Evolutionary conservation across 106 monocot species (phyloP).

Genomic region (Allium fistulosum): DNA sequence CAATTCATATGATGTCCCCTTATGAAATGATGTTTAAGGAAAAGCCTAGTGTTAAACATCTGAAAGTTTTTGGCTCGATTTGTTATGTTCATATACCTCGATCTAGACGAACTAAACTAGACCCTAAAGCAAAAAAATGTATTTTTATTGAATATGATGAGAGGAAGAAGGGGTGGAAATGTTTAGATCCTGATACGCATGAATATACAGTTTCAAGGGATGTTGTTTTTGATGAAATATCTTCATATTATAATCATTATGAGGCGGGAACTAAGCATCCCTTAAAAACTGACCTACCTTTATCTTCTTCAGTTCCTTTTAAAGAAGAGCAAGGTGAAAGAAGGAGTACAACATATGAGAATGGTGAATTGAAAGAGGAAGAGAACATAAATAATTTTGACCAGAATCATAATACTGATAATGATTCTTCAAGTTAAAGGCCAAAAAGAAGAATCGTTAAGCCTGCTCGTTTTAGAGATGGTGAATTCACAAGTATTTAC

Average conservation of each 20-base stretch:
- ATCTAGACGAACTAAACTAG: neutral
- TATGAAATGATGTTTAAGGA: too few species aligned
- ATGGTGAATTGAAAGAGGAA: neutral
- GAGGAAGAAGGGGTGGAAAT: neutral
- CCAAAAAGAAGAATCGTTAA: neutral
- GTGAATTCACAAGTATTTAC: neutral
- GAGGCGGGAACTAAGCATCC: neutral
- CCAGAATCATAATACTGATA: neutral
- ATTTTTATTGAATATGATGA: constrained; percentile 6
- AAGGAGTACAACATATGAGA: neutral
- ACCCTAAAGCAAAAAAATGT: neutral
- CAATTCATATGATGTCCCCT: too few species aligned
- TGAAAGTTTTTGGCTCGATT: neutral
- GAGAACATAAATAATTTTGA: neutral
- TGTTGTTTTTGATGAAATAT: constrained; percentile 2
- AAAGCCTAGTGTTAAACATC: too few species aligned
- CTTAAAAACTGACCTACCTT: too few species aligned
- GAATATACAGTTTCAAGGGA: neutral
- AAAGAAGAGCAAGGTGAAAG: too few species aligned
- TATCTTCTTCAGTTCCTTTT: neutral
- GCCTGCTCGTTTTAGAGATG: neutral
- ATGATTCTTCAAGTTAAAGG: neutral
- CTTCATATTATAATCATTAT: neutral
- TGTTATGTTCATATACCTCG: neutral
- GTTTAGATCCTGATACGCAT: neutral